These are phyloP conservation scores for Paraleonurus japonicus DNA, from an alignment of 257 asterid species.

Conservation along the genomic window DNA sequence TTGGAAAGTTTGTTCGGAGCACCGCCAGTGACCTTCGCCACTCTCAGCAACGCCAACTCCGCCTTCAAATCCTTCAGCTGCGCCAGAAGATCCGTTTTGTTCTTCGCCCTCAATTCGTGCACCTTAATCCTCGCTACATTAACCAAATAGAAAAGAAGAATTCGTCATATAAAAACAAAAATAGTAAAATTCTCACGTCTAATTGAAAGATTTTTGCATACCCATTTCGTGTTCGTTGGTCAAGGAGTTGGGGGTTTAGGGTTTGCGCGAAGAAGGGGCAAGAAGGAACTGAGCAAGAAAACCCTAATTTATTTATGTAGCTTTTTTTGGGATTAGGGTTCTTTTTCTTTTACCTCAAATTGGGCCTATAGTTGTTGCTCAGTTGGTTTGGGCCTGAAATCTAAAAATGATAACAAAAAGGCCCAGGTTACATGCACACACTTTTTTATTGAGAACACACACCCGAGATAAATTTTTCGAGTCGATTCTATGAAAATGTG, in stretches of 20 bases:
- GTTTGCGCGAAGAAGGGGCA: background rate
- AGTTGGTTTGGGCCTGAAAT: background rate
- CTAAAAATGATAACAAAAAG: background rate
- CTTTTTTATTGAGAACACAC: no score
- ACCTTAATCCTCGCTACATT: conserved; percentile 64
- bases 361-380: background rate
- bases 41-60: conserved; percentile 66
- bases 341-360: background rate
- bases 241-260: background rate
- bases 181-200: no score
- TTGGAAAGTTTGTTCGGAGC: conserved; percentile 57
- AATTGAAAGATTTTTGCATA: conserved; percentile 8
- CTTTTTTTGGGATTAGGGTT: background rate
- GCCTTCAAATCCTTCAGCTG: conserved; percentile 80
- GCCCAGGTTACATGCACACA: no score
- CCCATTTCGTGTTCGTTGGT: conserved; percentile 31
- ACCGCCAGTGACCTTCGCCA: conserved; percentile 62
- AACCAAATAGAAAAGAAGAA: background rate
- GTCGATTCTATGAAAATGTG: no score
- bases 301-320: conserved; percentile 12
- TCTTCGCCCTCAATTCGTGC: conserved; percentile 67
- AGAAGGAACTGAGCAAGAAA: background rate
- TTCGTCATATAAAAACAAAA: background rate
- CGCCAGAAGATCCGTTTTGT: conserved; percentile 53
- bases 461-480: no score